Evolutionary conservation across 129 eudicot species (phyloP).

Genomic region (Lonicera japonica): DNA sequence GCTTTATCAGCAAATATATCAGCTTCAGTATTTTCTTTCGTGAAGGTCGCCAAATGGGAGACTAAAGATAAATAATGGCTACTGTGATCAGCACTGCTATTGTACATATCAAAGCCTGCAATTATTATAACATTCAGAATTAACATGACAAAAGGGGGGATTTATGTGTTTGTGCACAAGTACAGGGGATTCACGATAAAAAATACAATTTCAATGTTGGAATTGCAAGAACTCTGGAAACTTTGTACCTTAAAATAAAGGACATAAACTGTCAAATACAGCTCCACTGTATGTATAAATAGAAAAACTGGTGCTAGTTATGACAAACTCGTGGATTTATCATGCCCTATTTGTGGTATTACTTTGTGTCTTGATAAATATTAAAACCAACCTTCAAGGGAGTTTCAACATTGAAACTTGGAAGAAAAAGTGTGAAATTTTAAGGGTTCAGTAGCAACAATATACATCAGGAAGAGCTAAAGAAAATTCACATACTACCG

Average conservation of each 20-base stretch:
- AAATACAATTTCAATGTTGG: background rate
- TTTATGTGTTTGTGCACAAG: too few species aligned
- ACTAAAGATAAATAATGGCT: slow-evolving; percentile 31
- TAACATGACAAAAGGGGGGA: background rate
- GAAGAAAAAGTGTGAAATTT: background rate
- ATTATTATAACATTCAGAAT: background rate
- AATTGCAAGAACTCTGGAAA: too few species aligned
- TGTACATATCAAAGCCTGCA: slow-evolving; percentile 51
- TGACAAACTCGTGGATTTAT: too few species aligned
- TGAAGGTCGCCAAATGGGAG: background rate
- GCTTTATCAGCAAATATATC: background rate
- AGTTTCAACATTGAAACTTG: too few species aligned
- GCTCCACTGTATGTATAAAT: too few species aligned
- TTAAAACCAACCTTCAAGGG: too few species aligned
- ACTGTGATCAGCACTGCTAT: slow-evolving; percentile 28
- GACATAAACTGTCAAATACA: too few species aligned
- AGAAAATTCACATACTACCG: background rate
- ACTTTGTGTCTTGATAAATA: too few species aligned
- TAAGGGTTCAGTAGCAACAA: background rate
- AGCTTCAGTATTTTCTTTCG: background rate
- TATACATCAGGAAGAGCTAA: background rate
- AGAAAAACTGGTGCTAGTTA: too few species aligned
- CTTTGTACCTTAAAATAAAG: too few species aligned
- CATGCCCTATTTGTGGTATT: too few species aligned
- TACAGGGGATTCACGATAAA: too few species aligned